A percentile compares a stretch with the other conserved stretches of the same genome.
Evolutionary conservation across 805 yeast genomes (phyloP).

Genomic region (Lachancea mirantina): DNA sequence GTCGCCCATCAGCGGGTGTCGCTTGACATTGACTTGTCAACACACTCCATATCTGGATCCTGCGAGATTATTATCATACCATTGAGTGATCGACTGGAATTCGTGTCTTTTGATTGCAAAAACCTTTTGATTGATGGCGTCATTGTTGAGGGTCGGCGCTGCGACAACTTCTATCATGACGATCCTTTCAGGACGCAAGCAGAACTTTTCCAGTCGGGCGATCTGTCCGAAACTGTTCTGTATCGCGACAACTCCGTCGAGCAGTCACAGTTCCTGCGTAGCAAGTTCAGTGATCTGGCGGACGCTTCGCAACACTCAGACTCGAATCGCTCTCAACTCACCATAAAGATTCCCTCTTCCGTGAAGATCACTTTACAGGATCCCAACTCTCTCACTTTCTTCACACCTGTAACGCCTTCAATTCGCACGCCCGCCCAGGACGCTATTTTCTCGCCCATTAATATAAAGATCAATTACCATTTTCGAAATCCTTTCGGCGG

Average conservation of each 20-base stretch:
- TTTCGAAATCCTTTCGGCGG: conserved; percentile 66
- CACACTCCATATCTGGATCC: conserved; percentile 52
- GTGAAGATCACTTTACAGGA: conserved; percentile 56
- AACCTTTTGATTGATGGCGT: conserved; percentile 61
- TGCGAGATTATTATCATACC: conserved; percentile 84
- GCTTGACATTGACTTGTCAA: conserved; percentile 71
- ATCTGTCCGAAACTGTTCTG: conserved; percentile 10
- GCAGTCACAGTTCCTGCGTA: conserved; percentile 29
- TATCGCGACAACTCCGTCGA: conserved; percentile 24
- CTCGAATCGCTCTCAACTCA: conserved; percentile 24
- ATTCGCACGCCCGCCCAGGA: conserved; percentile 37
- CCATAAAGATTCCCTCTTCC: conserved; percentile 28
- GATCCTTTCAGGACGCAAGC: conserved; percentile 19
- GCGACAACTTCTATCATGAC: conserved; percentile 29
- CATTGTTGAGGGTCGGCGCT: conserved; percentile 52
- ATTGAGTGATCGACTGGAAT: conserved; percentile 45
- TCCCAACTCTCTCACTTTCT: conserved; percentile 30
- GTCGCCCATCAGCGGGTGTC: conserved; percentile 80
- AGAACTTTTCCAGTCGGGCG: conserved; percentile 13
- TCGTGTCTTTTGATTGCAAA: conserved; percentile 71
- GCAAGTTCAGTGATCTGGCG: conserved; percentile 26
- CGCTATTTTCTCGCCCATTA: conserved; percentile 63
- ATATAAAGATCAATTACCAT: conserved; percentile 59
- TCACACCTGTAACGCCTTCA: conserved; percentile 36
- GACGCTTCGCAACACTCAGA: conserved; percentile 23